These are phyloP conservation scores for Piper betle DNA, from an alignment of 164 flowering plant genomes.

Conservation along the genomic window DNA sequence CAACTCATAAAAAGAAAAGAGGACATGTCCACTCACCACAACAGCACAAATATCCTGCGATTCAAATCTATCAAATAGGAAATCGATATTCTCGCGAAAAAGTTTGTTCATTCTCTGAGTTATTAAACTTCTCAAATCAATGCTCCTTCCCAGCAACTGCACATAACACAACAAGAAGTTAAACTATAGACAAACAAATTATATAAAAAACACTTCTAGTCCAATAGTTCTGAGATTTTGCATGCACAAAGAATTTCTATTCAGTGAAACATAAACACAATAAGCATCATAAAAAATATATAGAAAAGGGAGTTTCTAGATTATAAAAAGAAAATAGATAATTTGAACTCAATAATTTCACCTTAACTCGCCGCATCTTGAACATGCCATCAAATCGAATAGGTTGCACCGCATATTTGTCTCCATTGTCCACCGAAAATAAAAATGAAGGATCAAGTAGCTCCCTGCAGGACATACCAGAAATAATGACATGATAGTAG, in stretches of 20 bases:
- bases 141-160: slow-evolving; percentile 84
- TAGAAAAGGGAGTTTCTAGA: no score
- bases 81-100: slow-evolving; percentile 89
- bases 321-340: no score
- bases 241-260: no score
- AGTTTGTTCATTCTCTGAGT: slow-evolving; percentile 78
- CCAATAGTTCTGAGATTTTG: neutral
- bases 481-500: neutral
- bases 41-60: slow-evolving; percentile 90
- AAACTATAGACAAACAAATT: neutral
- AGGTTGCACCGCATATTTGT: slow-evolving; percentile 70
- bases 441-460: slow-evolving; percentile 92
- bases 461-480: slow-evolving; percentile 35
- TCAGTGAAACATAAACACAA: no score
- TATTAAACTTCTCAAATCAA: slow-evolving; percentile 76
- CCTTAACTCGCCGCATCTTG: slow-evolving; percentile 84
- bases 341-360: slow-evolving; percentile 10
- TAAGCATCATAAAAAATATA: no score
- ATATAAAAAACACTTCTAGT: neutral
- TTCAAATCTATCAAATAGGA: slow-evolving; percentile 92
- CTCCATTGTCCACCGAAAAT: slow-evolving; percentile 86
- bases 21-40: slow-evolving; percentile 44
- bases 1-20: neutral
- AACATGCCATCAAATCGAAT: slow-evolving; percentile 62
- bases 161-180: neutral